phyloP scores from a whole-genome alignment of 2,329 filamentous ascomycete genomes.

The Lasiodiplodia hormozganensis region DNA sequence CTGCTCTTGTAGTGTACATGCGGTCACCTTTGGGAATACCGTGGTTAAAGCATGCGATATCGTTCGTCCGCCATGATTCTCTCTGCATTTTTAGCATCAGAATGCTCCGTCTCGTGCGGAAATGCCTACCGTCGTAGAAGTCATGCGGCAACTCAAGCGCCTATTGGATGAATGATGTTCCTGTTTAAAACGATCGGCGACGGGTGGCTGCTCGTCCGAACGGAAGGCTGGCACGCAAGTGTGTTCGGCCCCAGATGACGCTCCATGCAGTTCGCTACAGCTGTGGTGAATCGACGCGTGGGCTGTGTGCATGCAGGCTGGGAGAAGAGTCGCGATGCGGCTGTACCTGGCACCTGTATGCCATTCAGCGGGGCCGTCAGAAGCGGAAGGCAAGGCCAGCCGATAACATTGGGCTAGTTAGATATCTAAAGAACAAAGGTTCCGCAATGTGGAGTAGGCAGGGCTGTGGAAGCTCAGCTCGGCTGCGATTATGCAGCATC shows the following conservation, averaged over 20 bases:
- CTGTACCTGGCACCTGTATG: conserved; percentile 3
- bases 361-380: not conserved
- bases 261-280: not conserved
- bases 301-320: conserved; percentile 9
- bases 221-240: not conserved
- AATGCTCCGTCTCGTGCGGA: not conserved
- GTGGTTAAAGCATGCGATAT: not conserved
- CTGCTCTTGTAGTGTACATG: not conserved
- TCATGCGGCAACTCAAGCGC: not conserved
- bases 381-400: not conserved
- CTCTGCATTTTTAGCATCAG: not conserved
- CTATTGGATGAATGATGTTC: not conserved
- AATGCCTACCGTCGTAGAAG: not conserved
- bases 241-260: not conserved
- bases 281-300: not conserved
- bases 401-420: not conserved
- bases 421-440: not conserved
- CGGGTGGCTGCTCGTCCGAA: not conserved
- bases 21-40: too few species aligned
- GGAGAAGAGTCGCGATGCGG: conserved; percentile 4
- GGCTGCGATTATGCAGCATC: conserved; percentile 16
- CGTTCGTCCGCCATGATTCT: not conserved
- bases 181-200: not conserved
- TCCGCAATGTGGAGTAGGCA: not conserved
- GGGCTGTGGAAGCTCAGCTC: conserved; percentile 12